Evolutionary conservation across 2,329 filamentous ascomycete species (phyloP).

Genomic region (Mycosphaerelloides madeirae): DNA sequence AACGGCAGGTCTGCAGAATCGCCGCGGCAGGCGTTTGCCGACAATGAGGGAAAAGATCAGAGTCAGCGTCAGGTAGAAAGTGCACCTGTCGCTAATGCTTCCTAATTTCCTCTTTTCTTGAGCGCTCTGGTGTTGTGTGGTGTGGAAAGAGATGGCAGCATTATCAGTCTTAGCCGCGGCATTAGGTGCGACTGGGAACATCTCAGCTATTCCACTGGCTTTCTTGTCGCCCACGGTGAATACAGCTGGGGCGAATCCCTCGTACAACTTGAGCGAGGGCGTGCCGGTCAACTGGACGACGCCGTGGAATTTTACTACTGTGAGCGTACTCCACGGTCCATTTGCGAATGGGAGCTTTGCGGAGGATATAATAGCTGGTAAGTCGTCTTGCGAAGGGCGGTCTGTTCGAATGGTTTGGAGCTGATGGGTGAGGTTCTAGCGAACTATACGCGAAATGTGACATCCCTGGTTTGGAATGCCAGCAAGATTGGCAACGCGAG

Average conservation of each 20-base stretch:
- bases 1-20: no score
- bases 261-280: slow-evolving; percentile 5
- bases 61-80: no score
- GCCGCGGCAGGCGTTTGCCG: no score
- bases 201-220: not conserved
- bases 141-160: not conserved
- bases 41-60: no score
- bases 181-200: not conserved
- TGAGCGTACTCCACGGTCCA: slow-evolving; percentile 14
- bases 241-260: not conserved
- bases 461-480: slow-evolving; percentile 12
- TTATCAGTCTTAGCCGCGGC: not conserved
- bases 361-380: slow-evolving; percentile 12
- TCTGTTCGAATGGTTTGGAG: not conserved
- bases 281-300: slow-evolving; percentile 16
- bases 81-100: no score
- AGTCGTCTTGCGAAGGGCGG: not conserved
- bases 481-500: slow-evolving; percentile 1
- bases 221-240: not conserved
- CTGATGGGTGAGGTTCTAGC: slow-evolving; percentile 5
- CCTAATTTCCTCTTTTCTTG: no score
- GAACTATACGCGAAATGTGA: slow-evolving; percentile 7
- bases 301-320: slow-evolving; percentile 12
- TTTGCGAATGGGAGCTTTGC: slow-evolving; percentile 12
- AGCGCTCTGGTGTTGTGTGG: no score